A percentile compares a stretch with the other conserved stretches of the same genome.
Conservation (phyloP, 352 stramenopile genomes). For the Pythium dissotocum region DNA sequence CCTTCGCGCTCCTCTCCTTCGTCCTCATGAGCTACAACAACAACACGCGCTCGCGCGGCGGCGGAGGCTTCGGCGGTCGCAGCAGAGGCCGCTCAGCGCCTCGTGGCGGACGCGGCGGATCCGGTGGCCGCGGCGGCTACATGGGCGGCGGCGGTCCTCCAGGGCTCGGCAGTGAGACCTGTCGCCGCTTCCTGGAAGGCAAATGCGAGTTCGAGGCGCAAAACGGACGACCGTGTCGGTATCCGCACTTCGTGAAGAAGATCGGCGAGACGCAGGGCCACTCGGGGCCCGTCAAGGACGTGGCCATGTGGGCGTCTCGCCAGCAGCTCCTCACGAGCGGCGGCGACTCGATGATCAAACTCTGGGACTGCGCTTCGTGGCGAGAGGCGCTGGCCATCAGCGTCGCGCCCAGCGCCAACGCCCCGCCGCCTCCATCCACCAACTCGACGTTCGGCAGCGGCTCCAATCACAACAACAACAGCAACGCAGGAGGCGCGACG, state of each 20-base stretch:
- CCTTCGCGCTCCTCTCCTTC: not conserved
- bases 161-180: slow-evolving; percentile 64
- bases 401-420: slow-evolving; percentile 37
- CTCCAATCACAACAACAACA: slow-evolving; percentile 21
- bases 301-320: slow-evolving; percentile 65
- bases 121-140: slow-evolving; percentile 37
- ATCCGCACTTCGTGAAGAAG: slow-evolving; percentile 82
- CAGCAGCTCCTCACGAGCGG: slow-evolving; percentile 82
- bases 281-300: slow-evolving; percentile 71
- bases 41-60: slow-evolving; percentile 38
- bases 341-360: slow-evolving; percentile 72
- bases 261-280: slow-evolving; percentile 81
- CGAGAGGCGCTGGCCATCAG: slow-evolving; percentile 78
- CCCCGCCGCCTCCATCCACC: not conserved
- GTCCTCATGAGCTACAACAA: slow-evolving; percentile 65
- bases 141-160: slow-evolving; percentile 31
- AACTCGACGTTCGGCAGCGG: slow-evolving; percentile 14
- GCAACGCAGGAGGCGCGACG: slow-evolving; percentile 11
- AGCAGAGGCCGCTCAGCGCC: slow-evolving; percentile 41
- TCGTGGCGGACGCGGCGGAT: slow-evolving; percentile 38
- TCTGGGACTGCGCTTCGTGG: slow-evolving; percentile 84
- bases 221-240: slow-evolving; percentile 66
- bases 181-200: slow-evolving; percentile 60
- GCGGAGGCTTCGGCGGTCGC: slow-evolving; percentile 58
- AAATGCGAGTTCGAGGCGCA: slow-evolving; percentile 59